These are phyloP conservation scores for Volutella citrinella DNA, from an alignment of 2,329 filamentous ascomycete genomes.

Conservation along the genomic window DNA sequence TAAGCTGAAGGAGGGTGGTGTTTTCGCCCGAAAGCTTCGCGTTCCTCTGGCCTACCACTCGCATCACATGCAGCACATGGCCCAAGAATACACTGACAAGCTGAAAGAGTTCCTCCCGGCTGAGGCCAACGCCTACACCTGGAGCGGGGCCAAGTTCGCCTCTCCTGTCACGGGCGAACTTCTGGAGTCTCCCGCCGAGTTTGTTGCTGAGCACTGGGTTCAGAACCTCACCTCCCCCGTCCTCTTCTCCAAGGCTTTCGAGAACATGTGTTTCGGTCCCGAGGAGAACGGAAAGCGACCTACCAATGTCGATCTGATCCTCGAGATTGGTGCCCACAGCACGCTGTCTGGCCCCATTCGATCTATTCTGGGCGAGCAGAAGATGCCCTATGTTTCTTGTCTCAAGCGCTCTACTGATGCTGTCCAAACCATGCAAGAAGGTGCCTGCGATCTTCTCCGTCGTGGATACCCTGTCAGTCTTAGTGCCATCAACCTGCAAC, in stretches of 20 bases:
- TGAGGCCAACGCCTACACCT: no score
- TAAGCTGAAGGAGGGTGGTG: constrained; percentile 27
- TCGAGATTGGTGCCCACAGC: not conserved
- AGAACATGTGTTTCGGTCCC: no score
- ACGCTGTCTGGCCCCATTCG: not conserved
- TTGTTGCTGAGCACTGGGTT: no score
- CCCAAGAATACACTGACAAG: no score
- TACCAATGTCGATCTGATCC: not conserved
- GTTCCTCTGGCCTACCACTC: constrained; percentile 42
- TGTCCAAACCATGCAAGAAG: not conserved
- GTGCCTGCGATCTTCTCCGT: not conserved
- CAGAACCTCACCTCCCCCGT: not conserved
- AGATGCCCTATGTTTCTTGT: not conserved
- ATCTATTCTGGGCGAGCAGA: not conserved
- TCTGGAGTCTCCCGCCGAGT: no score
- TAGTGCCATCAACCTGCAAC: no score
- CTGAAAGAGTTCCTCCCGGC: no score
- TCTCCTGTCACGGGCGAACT: no score
- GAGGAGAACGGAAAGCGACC: no score
- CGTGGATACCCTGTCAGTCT: no score
- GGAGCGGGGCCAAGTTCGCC: no score
- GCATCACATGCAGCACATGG: constrained; percentile 35
- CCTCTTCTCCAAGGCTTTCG: not conserved
- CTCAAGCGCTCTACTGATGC: not conserved
- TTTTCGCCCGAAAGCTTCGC: constrained; percentile 30